Evolutionary conservation across 192 early-diverging fungal genomes (phyloP), one percentile per base, ranked within the genome.

Genomic region (Backusella macrospora): DNA sequence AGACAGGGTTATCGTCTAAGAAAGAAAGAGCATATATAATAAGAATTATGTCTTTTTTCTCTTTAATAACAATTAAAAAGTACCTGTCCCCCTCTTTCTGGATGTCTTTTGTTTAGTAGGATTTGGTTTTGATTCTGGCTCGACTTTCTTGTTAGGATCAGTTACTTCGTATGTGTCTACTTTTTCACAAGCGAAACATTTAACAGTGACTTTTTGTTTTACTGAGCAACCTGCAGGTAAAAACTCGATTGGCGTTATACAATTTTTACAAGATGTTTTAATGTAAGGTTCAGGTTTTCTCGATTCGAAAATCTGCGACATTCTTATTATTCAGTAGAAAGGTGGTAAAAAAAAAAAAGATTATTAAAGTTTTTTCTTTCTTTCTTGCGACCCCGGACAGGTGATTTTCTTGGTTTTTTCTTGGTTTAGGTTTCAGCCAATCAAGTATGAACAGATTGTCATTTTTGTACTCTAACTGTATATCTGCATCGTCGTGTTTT

Each of bases 21-120:
- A 73, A 18, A 65, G 12, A 70, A 26, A 43, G 15, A 68, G 21
- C 79, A 6, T 93, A 95, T 23, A 90, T 78, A 26, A 86, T 80
- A 71, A 92, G 88, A 81, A 96, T 96, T 47, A 88, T 91, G 76
- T 96, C 96, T 76, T 99, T 96, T 73, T 43, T 97, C 93, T 62
- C 90, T 88, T 6, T 84, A 47, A 12, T 15, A 42, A 34, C 43
- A 6, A 34, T 37, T 45, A 49, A 45, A 29, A 15, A 65, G 66
- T 71, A 75, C 73, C 73, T 74, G 79, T 71, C 21, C 76, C 75
- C 38, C 71, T 73, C 69, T 47, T 78, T 16, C 68, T 40, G 1
- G 52, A 10, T 15, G 76, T 47, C 29, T 64, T 65, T 34, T 72
- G 64, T 14, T 76, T 62, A 21, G 52, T 49, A 18, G 76, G 29